Evolutionary conservation across 129 eudicot genomes (phyloP).

Genomic region (Centaurea solstitialis): DNA sequence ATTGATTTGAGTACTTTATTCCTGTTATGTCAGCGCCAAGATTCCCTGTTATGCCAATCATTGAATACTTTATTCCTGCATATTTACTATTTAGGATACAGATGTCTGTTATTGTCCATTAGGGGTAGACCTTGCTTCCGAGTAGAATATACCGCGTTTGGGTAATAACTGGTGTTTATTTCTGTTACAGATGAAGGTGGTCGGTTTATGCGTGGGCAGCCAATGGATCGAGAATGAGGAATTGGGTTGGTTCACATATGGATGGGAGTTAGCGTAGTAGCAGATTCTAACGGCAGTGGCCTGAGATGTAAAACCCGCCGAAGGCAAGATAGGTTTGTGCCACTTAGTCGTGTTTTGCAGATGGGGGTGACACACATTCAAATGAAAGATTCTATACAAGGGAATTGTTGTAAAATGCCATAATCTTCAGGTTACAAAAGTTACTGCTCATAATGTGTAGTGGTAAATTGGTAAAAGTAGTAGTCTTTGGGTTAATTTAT

Average conservation of each 20-base stretch:
- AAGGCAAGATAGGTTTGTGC: constrained; percentile 7
- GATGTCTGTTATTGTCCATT: not conserved
- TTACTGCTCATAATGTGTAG: constrained; percentile 20
- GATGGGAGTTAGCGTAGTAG: not conserved
- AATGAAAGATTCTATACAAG: constrained; percentile 14
- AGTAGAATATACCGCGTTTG: not conserved
- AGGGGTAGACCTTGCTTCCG: not conserved
- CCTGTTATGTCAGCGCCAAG: too few species aligned
- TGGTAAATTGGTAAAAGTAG: constrained; percentile 18
- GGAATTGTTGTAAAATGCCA: constrained; percentile 13
- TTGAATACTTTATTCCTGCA: not conserved
- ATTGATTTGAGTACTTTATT: not conserved
- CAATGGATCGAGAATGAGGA: constrained; percentile 32
- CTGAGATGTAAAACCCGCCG: not conserved
- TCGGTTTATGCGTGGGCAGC: constrained; percentile 34
- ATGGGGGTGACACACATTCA: constrained; percentile 1
- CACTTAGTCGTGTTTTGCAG: not conserved
- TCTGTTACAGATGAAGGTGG: constrained; percentile 44
- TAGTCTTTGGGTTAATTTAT: constrained; percentile 14
- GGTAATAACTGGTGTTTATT: not conserved
- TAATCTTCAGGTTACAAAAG: constrained; percentile 11
- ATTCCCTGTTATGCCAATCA: too few species aligned
- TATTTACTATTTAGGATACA: constrained; percentile 14
- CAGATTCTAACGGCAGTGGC: constrained; percentile 14
- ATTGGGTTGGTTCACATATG: not conserved